Evolutionary conservation across 2,329 filamentous ascomycete species (phyloP).

Genomic region (Ambrosiella beaveri): DNA sequence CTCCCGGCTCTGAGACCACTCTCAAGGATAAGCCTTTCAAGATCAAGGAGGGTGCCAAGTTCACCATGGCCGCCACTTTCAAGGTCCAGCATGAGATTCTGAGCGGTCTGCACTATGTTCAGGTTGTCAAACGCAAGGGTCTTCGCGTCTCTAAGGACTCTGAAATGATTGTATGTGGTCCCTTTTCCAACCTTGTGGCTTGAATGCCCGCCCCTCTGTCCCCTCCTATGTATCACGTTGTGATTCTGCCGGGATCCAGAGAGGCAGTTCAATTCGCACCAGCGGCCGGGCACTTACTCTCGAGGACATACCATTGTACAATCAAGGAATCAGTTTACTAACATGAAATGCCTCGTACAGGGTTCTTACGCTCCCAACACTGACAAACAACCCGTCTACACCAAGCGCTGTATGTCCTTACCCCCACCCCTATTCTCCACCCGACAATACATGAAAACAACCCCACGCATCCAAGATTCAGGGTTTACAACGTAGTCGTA

Average conservation of each 20-base stretch:
- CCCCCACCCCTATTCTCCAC: background rate
- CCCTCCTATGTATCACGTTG: too few relatives aligned
- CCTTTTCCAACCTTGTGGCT: background rate
- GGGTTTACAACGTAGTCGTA: background rate
- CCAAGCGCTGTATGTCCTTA: constrained; percentile 69
- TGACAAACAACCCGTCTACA: constrained; percentile 65
- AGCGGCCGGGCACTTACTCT: background rate
- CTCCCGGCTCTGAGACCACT: constrained; percentile 51
- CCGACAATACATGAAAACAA: background rate
- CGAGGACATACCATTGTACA: background rate
- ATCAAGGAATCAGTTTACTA: background rate
- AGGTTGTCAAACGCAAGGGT: constrained; percentile 80
- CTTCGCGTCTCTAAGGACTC: constrained; percentile 81
- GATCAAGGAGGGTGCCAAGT: constrained; percentile 89
- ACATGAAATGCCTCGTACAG: constrained; percentile 25
- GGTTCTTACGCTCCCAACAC: constrained; percentile 90
- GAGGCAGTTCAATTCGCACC: too few relatives aligned
- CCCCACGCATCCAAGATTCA: background rate
- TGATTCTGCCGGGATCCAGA: too few relatives aligned
- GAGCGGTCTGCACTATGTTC: constrained; percentile 87
- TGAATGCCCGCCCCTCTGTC: too few relatives aligned
- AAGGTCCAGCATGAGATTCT: constrained; percentile 95
- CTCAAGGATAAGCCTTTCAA: constrained; percentile 89
- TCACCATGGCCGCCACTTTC: constrained; percentile 89
- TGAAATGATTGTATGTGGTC: constrained; percentile 76